These are phyloP conservation scores for Populus hybrid DNA, from an alignment of 441 rosid genomes.

Conservation along the genomic window DNA sequence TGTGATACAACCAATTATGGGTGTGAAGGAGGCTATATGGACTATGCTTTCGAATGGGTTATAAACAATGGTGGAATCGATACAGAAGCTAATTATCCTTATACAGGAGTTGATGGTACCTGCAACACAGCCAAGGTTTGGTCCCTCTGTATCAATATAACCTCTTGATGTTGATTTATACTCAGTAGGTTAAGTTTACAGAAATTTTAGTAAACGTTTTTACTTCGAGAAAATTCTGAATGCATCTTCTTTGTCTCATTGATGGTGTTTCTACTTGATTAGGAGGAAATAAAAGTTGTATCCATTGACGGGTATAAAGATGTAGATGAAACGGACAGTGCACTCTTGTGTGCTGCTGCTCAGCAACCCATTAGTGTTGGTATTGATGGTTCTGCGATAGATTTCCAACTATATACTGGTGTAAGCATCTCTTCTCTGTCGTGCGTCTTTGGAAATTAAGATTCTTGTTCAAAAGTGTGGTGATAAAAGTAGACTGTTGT, in stretches of 20 bases:
- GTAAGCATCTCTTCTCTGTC: slow-evolving; percentile 35
- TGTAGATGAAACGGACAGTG: slow-evolving; percentile 55
- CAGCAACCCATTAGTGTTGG: slow-evolving; percentile 80
- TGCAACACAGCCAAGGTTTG: slow-evolving; percentile 59
- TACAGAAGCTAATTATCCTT: slow-evolving; percentile 51
- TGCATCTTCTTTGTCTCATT: neutral
- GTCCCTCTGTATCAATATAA: neutral
- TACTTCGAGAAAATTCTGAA: neutral
- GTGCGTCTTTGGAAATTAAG: neutral
- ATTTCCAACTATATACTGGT: slow-evolving; percentile 64
- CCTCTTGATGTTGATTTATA: neutral
- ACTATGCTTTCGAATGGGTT: slow-evolving; percentile 75
- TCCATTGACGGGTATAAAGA: slow-evolving; percentile 59
- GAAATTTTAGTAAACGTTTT: neutral
- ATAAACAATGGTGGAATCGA: slow-evolving; percentile 60
- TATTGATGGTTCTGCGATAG: slow-evolving; percentile 57
- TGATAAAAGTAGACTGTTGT: neutral
- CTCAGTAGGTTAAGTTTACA: neutral
- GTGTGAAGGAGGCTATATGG: slow-evolving; percentile 72
- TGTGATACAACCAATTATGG: slow-evolving; percentile 62
- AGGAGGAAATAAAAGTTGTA: slow-evolving; percentile 46
- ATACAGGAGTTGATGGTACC: slow-evolving; percentile 44
- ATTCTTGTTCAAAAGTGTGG: neutral
- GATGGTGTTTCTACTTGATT: slow-evolving; percentile 13
- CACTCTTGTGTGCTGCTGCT: slow-evolving; percentile 51